Conservation (phyloP, 2,329 filamentous ascomycete species). For the Corynespora cassiicola region DNA sequence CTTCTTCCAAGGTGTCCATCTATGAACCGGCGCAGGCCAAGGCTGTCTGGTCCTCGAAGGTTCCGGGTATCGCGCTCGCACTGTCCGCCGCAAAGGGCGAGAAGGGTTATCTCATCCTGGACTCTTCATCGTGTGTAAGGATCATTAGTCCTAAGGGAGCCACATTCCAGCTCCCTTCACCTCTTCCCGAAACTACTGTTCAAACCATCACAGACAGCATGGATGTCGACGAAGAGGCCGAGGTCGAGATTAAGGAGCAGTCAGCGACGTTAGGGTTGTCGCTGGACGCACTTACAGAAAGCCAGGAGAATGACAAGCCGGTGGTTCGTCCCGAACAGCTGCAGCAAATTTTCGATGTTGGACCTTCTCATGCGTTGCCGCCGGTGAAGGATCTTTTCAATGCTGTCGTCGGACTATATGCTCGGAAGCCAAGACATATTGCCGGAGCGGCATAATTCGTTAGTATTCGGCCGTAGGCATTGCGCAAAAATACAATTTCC, state of each 20-base stretch:
- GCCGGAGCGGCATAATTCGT: conserved; percentile 5
- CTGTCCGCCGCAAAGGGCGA: conserved; percentile 69
- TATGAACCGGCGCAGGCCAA: conserved; percentile 68
- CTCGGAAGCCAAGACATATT: conserved; percentile 57
- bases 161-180: conserved; percentile 32
- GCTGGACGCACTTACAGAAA: conserved; percentile 4
- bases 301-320: conserved; percentile 54
- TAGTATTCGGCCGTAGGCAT: no score
- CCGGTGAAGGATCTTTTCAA: conserved; percentile 79
- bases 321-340: conserved; percentile 74
- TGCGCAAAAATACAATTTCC: conserved; percentile 12
- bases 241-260: conserved; percentile 35
- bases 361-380: conserved; percentile 72
- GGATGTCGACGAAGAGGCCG: conserved; percentile 43
- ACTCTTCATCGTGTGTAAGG: conserved; percentile 76
- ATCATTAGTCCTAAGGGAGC: conserved; percentile 41
- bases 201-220: conserved; percentile 14
- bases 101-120: conserved; percentile 77
- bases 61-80: conserved; percentile 67
- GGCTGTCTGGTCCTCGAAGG: conserved; percentile 64
- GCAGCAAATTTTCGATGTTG: conserved; percentile 71
- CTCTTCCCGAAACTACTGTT: conserved; percentile 40
- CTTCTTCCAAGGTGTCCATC: conserved; percentile 62
- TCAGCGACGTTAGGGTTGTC: not conserved
- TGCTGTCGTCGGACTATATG: conserved; percentile 71